Evolutionary conservation across 2,329 filamentous ascomycete species (phyloP), one percentile per base, ranked within the genome.

Genomic region (Talaromyces islandicus): DNA sequence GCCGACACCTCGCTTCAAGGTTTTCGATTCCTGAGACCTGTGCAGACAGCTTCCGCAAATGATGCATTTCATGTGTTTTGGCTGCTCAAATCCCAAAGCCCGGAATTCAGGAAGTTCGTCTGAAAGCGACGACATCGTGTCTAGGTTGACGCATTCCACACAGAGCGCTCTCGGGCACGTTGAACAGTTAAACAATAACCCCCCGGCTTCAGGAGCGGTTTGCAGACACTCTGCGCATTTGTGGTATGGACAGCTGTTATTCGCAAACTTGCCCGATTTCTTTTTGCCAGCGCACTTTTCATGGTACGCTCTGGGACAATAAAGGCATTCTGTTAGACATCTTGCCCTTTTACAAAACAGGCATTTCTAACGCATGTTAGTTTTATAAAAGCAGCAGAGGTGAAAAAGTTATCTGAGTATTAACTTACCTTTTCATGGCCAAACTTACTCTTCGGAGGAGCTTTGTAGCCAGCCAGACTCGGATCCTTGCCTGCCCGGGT

Each of bases 91-190:
- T 0, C 74, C 76, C 1, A 84, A 70, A n/a, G 80, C 63, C 59
- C 84, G 77, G 57, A 80, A 82, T 65, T 85, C 82, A 1, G 77
- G 75, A 0, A 85, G 69, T 14, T 76, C 79, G 25, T 82, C 77
- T 10, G 81, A 83, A 12, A 86, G 67, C 0, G 86, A 76, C 4
- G 74, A 72, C 0, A 78, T 76, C 2, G 73, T 72, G 4, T 81
- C 75, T 71, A 81, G 85, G 54, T 85, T 78, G 0, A 86, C 67
- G 65, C 84, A 86, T 51, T 85, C 80, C 59, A 87, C 84, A 65
- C 84, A 87, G 64, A 77, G 85, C 0, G 79, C 83, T 2, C 71
- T 71, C 29, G 81, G 77, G 63, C 84, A 87, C 75, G 77, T 83
- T 9, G 81, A 75, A 65, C 84, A 86, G 24, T 80, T 76, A 67